Evolutionary conservation across 1,284 basidiomycete species (phyloP).

Genomic region (Pholiota adiposa): DNA sequence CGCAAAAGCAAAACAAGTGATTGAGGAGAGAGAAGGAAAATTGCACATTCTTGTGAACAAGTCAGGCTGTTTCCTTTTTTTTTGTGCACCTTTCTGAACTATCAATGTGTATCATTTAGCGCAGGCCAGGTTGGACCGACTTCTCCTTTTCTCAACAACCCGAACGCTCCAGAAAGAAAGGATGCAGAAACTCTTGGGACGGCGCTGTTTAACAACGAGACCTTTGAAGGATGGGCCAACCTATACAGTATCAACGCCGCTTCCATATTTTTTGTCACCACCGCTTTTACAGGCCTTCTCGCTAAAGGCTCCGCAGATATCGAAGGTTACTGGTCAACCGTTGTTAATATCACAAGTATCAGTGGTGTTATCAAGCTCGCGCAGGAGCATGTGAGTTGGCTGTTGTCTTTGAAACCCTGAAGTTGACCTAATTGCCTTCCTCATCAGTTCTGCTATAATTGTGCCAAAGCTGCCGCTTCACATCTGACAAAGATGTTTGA

Average conservation of each 20-base stretch:
- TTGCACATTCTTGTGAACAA: constrained; percentile 84
- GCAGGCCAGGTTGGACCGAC: constrained; percentile 73
- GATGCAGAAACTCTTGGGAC: constrained; percentile 64
- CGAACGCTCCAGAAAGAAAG: constrained; percentile 58
- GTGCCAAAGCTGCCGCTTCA: constrained; percentile 74
- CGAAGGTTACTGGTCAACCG: constrained; percentile 58
- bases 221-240: constrained; percentile 62
- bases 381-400: constrained; percentile 68
- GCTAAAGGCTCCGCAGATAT: constrained; percentile 68
- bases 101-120: constrained; percentile 38
- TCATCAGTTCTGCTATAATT: constrained; percentile 82
- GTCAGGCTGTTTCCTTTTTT: constrained; percentile 40
- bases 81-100: neutral
- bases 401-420: too few species aligned
- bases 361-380: constrained; percentile 69
- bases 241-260: constrained; percentile 71
- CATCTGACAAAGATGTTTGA: constrained; percentile 77
- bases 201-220: constrained; percentile 70
- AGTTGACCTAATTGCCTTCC: too few species aligned
- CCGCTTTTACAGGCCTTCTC: constrained; percentile 76
- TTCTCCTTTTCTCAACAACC: constrained; percentile 60
- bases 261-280: constrained; percentile 75
- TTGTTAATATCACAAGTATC: constrained; percentile 80
- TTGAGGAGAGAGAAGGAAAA: constrained; percentile 66
- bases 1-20: constrained; percentile 50